Evolutionary conservation across 2,329 filamentous ascomycete species (phyloP), one percentile per base, ranked within the genome.

Genomic region (Colletotrichum sojae): DNA sequence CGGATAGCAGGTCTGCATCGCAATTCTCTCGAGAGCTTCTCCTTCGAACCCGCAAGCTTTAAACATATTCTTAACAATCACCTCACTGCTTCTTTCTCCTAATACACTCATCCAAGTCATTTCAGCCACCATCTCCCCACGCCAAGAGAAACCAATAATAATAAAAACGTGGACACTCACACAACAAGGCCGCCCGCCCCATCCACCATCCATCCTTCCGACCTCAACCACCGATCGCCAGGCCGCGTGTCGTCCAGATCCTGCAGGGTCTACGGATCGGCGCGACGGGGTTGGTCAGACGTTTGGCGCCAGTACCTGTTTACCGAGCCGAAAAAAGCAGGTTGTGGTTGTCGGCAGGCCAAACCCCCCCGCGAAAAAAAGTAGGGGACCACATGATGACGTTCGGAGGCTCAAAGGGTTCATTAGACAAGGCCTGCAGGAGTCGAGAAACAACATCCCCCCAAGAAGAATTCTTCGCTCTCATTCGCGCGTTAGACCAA

Each of bases 371-470:
- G 6, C 12, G 48, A 56, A 66, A 55, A 22, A 18, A 20, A 18
- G n/a, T 12, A 22, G 18, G 49, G 51, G 67, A 60, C 48, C 51
- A 51, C 63, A 66, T 60, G 51, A 67, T 69, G 67, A 69, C 67
- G 67, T 66, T 67, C n/a, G 22, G 36, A 60, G 66, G 61, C 55
- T 59, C 59, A 52, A 46, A 18, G 27, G 31, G 8, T 13, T 20
- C 18, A 52, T 22, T 18, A n/a, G 40, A 49, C 39, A 12, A 48
- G 25, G 25, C 59, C 39, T 27, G 52, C 48, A 48, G 63, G 36
- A 48, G 25, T 16, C 55, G 25, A 40, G 25, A 16, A 16, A 25
- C 10, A 36, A 10, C 31, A 3, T 36, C 31, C 51, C 31, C n/a
- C n/a, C 13, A 4, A 22, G 22, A 25, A 3, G 4, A 25, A 25